Conservation (phyloP, 2,329 filamentous ascomycete species). For the Colletotrichum endophyticum region DNA sequence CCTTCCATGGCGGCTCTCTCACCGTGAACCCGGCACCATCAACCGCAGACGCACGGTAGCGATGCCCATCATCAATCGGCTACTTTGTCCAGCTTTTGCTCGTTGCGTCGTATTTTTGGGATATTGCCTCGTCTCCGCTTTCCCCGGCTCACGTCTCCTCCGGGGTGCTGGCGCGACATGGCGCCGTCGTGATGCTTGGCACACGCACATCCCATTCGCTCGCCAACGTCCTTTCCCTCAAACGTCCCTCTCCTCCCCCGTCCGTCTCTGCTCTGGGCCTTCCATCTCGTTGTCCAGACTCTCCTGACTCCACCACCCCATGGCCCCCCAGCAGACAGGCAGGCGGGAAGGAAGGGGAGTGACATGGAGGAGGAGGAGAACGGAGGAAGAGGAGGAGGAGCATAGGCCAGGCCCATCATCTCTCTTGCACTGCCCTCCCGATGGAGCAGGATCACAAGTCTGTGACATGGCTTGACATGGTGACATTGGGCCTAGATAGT, state of each 20-base stretch:
- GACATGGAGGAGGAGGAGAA: neutral
- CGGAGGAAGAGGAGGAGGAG: neutral
- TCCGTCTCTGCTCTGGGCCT: neutral
- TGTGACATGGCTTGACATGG: slow-evolving; percentile 19
- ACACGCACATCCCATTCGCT: neutral
- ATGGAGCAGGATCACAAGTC: slow-evolving; percentile 8
- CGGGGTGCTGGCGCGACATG: slow-evolving; percentile 15
- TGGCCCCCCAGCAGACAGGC: neutral
- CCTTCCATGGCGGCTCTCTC: neutral
- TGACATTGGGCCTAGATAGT: neutral
- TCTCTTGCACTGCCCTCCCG: slow-evolving; percentile 9
- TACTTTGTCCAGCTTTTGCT: neutral
- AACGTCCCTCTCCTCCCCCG: neutral
- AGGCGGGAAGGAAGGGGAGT: neutral
- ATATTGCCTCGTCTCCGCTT: neutral
- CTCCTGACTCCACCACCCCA: neutral
- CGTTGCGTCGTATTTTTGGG: slow-evolving; percentile 8
- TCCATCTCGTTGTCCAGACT: neutral
- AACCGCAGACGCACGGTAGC: slow-evolving; percentile 10
- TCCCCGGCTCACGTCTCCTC: slow-evolving; percentile 8
- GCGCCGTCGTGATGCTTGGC: slow-evolving; percentile 15
- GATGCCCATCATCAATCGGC: slow-evolving; percentile 8
- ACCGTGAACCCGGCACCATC: neutral
- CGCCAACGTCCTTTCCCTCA: neutral
- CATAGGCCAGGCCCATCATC: neutral